Base-by-base conservation (phyloP, 257 asterid species). In the Rubia yunnanensis region DNA sequence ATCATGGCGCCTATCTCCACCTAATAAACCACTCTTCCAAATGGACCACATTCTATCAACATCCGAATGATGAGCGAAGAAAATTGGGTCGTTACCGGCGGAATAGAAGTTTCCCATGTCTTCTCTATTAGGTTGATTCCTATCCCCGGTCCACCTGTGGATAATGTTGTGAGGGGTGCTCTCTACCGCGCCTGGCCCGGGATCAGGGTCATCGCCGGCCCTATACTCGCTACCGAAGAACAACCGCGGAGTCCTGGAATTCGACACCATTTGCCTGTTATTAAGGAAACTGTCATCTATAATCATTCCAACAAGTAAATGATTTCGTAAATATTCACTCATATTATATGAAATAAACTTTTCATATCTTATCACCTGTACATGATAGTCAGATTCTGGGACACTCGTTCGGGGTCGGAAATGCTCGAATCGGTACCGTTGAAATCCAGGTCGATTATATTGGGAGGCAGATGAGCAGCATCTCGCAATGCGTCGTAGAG, bases 21-120 rank as follows among this genome's bases (percentile, higher is more conserved):
- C 94, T 0, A 91, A 75, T 17, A 77, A 0, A 5, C 52, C 52
- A 4, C 52, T 72, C 66, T 91, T 91, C 96, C 97, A 88, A 0
- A 91, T 8, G 14, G 44, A 74, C 97, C 96, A 91, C 78, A 91
- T 17, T 20, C 97, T 52, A 14, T 91, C 96, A 4, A 88, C 70
- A 39, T 91, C 88, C 8, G 91, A 73, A 66, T 88, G 97, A 35
- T 91, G 97, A 8, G 84, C 97, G 49, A 28, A 88, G 78, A 91
- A 91, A 0, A 91, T 74, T 28, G 96, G 96, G 73, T 91, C 97
- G 1, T 91, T 69, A 0, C 75, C 96, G 1, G 96, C 96, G 0
- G 97, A 88, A 79, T 91, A 88, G 67, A 91, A 91, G 55, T 77
- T 81, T 0, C 97, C 96, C 97, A 91, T 91, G 74, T 91, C 32